Percentiles rank a stretch among this genome's conserved stretches.
Evolutionary conservation across 306 rosid species (phyloP).

Genomic region (Morella rubra): DNA sequence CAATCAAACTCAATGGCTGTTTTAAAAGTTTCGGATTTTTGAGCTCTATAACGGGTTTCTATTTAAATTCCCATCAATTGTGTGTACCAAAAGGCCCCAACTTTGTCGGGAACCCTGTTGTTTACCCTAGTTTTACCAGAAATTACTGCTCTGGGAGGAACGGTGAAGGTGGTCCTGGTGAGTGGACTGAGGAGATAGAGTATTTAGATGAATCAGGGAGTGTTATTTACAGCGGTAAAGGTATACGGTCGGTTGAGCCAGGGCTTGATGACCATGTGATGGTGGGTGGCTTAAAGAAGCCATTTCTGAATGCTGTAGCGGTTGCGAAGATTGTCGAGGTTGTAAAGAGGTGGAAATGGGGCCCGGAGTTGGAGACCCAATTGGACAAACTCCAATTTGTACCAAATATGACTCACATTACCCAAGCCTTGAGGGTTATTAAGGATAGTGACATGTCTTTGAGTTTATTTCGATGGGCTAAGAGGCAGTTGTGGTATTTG

Average conservation of each 20-base stretch:
- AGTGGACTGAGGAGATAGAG: constrained; percentile 89
- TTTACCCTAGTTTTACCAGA: constrained; percentile 27
- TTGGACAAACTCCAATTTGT: constrained; percentile 83
- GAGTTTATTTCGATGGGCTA: constrained; percentile 91
- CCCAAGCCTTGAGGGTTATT: constrained; percentile 67
- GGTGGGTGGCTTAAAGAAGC: constrained; percentile 81
- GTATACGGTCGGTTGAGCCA: constrained; percentile 75
- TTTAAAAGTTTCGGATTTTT: constrained; percentile 30
- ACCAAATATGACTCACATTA: constrained; percentile 71
- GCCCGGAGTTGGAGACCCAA: constrained; percentile 92
- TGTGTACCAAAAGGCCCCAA: constrained; percentile 4
- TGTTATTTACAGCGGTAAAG: constrained; percentile 78
- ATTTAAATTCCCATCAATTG: constrained; percentile 9
- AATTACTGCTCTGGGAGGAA: constrained; percentile 45
- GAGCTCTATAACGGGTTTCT: constrained; percentile 28
- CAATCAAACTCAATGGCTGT: constrained; percentile 1
- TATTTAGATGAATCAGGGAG: constrained; percentile 84
- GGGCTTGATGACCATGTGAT: constrained; percentile 90
- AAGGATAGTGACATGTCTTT: constrained; percentile 59
- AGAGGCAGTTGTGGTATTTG: constrained; percentile 82
- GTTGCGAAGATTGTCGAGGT: constrained; percentile 88
- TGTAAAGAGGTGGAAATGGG: constrained; percentile 96
- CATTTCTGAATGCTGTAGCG: constrained; percentile 68
- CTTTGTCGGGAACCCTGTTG: constrained; percentile 28
- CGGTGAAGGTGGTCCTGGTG: constrained; percentile 33